Evolutionary conservation across 805 yeast species (phyloP), one percentile per base, ranked within the genome.

Genomic region (Zygoascus biomembranicola): DNA sequence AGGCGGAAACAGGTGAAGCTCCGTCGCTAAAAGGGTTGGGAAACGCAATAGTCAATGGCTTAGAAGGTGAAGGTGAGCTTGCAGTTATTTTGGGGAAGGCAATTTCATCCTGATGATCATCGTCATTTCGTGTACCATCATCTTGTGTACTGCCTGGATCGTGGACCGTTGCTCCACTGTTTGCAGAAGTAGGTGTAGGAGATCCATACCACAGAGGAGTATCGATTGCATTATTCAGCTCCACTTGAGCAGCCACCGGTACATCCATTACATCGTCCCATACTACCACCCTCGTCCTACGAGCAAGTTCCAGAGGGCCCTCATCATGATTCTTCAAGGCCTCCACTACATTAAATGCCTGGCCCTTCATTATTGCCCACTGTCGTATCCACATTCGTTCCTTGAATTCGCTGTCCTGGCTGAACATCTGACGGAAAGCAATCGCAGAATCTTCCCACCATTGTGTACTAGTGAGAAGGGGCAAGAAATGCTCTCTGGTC

Each of bases 291-390:
- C 83, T 71, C 10, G 81, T 77, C 49, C 84, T 66, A 55, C 86
- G 70, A 0, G 82, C 83, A 11, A 85, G 68, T 56, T 84, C 89
- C 52, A 84, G 66, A 0, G 90, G 90, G 0, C 89, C 87, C 41
- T 81, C 84, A 20, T 76, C 73, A 0, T 74, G 71, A 32, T 70
- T 68, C 61, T 80, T 80, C 51, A 85, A 65, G 1, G 84, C 75
- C 59, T 85, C 88, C 2, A 84, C 85, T 2, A 85, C 84, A 58
- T 84, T 84, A 69, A 82, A 84, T 0, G 90, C 87, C 63, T 85
- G 90, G 0, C 90, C 92, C 62, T 85, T 85, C 62, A 85, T 61
- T 2, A 85, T 84, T 0, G 86, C 82, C 72, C 84, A 73, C 60
- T 85, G 90, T 55, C 78, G 77, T 32, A 67, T 71, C 81, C 86